Conservation (phyloP, 2,329 filamentous ascomycete species). For the Colletotrichum eleusines region DNA sequence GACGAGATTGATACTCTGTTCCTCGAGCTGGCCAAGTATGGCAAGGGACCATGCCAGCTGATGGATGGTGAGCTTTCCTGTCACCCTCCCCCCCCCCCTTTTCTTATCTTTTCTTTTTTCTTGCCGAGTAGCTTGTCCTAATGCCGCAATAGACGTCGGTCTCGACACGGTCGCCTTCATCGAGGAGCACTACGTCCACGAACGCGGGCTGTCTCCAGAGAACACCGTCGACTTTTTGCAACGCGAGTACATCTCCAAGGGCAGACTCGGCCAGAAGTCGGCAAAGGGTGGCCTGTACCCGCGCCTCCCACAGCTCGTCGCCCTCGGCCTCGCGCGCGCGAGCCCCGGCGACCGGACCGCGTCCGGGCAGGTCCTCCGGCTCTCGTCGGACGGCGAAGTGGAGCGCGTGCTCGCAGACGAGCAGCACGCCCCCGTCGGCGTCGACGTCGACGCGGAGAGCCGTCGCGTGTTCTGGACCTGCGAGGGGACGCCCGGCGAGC, state of each 20-base stretch:
- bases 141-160: conserved; percentile 56
- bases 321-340: conserved; percentile 9
- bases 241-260: conserved; percentile 57
- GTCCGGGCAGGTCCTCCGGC: conserved; percentile 36
- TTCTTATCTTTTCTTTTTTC: background rate
- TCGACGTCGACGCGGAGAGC: conserved; percentile 51
- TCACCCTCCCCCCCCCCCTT: too few species aligned
- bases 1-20: conserved; percentile 64
- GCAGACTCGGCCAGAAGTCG: conserved; percentile 60
- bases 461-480: conserved; percentile 62
- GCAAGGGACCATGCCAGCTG: conserved; percentile 28
- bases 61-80: conserved; percentile 48
- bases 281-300: conserved; percentile 56
- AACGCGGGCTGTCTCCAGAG: conserved; percentile 56
- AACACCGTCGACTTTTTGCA: conserved; percentile 60
- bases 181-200: conserved; percentile 64
- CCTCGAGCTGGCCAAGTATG: conserved; percentile 46
- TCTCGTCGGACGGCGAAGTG: conserved; percentile 43
- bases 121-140: background rate
- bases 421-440: conserved; percentile 57
- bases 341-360: conserved; percentile 6
- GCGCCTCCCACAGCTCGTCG: conserved; percentile 43
- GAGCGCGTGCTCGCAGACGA: conserved; percentile 44
- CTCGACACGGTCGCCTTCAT: conserved; percentile 67
- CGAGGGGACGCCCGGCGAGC: conserved; percentile 57